phyloP scores from a whole-genome alignment of 139 green algal species.

The Bryopsis sp. region DNA sequence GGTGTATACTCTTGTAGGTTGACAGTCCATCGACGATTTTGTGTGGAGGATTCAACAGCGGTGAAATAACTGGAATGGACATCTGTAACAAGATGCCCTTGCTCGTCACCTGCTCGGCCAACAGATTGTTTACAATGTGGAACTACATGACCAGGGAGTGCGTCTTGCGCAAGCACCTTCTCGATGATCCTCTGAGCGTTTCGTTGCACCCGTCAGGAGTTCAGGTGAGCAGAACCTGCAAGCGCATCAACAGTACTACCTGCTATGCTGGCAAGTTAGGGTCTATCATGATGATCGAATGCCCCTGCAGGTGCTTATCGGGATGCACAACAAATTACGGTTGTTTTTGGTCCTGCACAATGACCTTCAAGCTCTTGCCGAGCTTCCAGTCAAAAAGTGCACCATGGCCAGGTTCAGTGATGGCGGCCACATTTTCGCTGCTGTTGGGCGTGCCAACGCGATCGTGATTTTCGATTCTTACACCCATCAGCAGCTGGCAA shows the following conservation, averaged over 20 bases:
- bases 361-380: constrained; percentile 23
- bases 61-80: constrained; percentile 19
- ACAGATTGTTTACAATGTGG: constrained; percentile 1
- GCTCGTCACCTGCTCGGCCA: constrained; percentile 18
- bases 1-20: background rate
- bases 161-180: constrained; percentile 22
- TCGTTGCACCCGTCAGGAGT: constrained; percentile 29
- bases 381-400: constrained; percentile 37
- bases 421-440: constrained; percentile 37
- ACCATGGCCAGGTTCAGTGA: constrained; percentile 34
- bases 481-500: constrained; percentile 11
- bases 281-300: background rate
- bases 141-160: constrained; percentile 8
- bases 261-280: background rate
- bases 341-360: constrained; percentile 31
- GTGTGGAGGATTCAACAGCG: constrained; percentile 9
- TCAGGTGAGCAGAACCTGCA: too few species aligned
- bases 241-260: too few species aligned
- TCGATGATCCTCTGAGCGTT: constrained; percentile 33
- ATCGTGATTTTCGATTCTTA: constrained; percentile 28
- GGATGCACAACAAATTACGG: constrained; percentile 29
- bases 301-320: constrained; percentile 22
- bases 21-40: background rate
- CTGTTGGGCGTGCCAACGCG: constrained; percentile 36
- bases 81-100: constrained; percentile 17